phyloP scores from a whole-genome alignment of 768 basidiomycete species.

The Ramaria rubella region DNA sequence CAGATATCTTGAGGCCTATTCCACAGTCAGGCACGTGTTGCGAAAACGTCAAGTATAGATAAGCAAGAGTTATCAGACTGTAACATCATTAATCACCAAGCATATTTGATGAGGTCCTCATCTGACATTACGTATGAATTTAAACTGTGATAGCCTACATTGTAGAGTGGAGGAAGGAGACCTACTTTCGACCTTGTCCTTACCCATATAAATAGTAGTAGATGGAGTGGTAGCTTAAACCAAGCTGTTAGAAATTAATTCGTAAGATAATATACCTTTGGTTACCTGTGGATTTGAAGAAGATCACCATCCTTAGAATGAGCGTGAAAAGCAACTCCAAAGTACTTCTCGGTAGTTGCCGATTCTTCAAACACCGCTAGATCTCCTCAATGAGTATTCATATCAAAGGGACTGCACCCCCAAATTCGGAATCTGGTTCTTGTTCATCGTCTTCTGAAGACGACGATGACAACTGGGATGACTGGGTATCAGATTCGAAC shows the following conservation, averaged over 20 bases:
- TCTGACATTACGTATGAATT: constrained; percentile 43
- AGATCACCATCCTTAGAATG: constrained; percentile 46
- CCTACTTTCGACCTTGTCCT: constrained; percentile 94
- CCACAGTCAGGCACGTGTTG: not conserved
- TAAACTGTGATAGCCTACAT: not conserved
- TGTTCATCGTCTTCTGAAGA: constrained; percentile 17
- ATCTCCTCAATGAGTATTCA: constrained; percentile 4
- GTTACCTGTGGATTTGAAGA: constrained; percentile 50
- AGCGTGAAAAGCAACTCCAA: not conserved
- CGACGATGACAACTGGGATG: constrained; percentile 67
- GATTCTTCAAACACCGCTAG: not conserved
- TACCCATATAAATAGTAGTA: constrained; percentile 84
- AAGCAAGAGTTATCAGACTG: not conserved
- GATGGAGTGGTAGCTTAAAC: constrained; percentile 54
- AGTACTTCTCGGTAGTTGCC: no score
- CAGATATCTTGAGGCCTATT: constrained; percentile 70
- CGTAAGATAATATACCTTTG: not conserved
- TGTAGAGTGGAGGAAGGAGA: constrained; percentile 10
- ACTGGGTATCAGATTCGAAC: constrained; percentile 70
- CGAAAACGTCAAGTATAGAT: not conserved
- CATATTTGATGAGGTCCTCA: constrained; percentile 92
- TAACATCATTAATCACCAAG: constrained; percentile 33
- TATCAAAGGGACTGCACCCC: not conserved
- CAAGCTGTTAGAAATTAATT: not conserved
- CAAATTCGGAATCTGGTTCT: constrained; percentile 8